Base-by-base conservation (phyloP, 2,329 filamentous ascomycete genomes). In the Phoma herbarum region DNA sequence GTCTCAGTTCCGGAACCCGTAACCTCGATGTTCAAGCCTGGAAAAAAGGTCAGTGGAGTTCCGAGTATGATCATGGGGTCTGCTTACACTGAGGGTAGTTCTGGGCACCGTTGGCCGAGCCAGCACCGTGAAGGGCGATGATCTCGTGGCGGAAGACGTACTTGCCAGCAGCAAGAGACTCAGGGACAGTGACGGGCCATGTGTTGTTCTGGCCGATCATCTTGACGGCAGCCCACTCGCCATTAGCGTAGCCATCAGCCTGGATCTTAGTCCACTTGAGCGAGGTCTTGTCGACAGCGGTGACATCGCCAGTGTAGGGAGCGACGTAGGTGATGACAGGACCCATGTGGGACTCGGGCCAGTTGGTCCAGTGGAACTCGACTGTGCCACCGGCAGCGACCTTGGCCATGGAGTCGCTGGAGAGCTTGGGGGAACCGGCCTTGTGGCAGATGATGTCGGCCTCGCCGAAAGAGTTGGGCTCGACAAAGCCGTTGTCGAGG, bases 361-460 rank as follows among this genome's bases (percentile, higher is more conserved):
- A 77, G 37, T 39, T 47, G 12, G 81, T 85, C 85, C 86, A 88
- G 56, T 80, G 77, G 37, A 87, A 75, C 53, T 52, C 77, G 64
- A 90, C 73, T 9, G 79, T 80, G 62, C 80, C 79, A 61, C 88
- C 89, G 14, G 88, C 88, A n/a, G 81, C 78, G 35, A 89, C 83
- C n/a, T 82, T 77, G 18, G 84, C 85, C 47, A 70, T 44, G 61
- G 81, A 79, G 57, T 81, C 78, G 11, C 62, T 66, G 25, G 63
- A 66, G 26, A 59, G 59, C 28, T 66, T 60, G 78, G 82, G 80
- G 28, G 80, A 79, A 28, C 83, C 86, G 42, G 77, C 76, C 72
- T 81, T 81, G 80, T 90, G 88, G 80, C 86, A 89, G 77, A 87
- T 85, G 63, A 89, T 87, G 64, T 77, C 73, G 47, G 73, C 41